Percentiles rank a stretch among this genome's conserved stretches.
Evolutionary conservation across 2,329 filamentous ascomycete genomes (phyloP).

Genomic region (Fusarium sp.): DNA sequence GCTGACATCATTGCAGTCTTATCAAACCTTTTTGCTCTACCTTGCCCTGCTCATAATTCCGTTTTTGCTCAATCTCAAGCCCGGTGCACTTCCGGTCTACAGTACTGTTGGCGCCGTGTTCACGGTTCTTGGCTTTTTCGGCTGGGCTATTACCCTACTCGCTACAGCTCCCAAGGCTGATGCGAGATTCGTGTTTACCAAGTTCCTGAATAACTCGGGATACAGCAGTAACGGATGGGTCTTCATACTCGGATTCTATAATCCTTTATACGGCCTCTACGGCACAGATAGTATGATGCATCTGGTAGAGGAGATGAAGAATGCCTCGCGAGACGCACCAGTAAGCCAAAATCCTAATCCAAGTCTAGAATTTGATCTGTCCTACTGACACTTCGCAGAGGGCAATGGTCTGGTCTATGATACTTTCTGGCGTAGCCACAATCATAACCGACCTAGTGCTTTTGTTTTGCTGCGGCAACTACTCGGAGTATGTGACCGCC

Average conservation of each 20-base stretch:
- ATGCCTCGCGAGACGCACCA: constrained; percentile 19
- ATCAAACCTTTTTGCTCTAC: constrained; percentile 26
- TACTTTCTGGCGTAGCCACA: constrained; percentile 17
- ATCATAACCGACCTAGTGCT: constrained; percentile 17
- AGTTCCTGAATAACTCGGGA: constrained; percentile 30
- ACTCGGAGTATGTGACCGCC: constrained; percentile 1
- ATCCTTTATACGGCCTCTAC: constrained; percentile 15
- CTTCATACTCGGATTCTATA: constrained; percentile 22
- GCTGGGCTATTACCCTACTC: constrained; percentile 19
- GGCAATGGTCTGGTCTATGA: constrained; percentile 34
- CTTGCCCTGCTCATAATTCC: constrained; percentile 4
- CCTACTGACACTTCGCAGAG: neutral
- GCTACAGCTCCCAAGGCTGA: constrained; percentile 9
- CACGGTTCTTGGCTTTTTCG: constrained; percentile 25
- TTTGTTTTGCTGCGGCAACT: constrained; percentile 20
- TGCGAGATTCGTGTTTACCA: constrained; percentile 16
- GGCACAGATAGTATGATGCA: constrained; percentile 33
- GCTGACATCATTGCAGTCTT: constrained; percentile 3
- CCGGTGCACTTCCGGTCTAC: constrained; percentile 20
- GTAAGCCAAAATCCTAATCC: neutral
- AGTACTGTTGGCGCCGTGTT: constrained; percentile 24
- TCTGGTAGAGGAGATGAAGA: constrained; percentile 34
- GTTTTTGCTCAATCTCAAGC: constrained; percentile 18
- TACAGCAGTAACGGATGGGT: constrained; percentile 25
- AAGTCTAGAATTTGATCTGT: neutral